Percentiles rank a stretch among this genome's conserved stretches.
phyloP scores from a whole-genome alignment of 192 early-diverging fungal species.

The Gaertneriomyces semiglobifer region DNA sequence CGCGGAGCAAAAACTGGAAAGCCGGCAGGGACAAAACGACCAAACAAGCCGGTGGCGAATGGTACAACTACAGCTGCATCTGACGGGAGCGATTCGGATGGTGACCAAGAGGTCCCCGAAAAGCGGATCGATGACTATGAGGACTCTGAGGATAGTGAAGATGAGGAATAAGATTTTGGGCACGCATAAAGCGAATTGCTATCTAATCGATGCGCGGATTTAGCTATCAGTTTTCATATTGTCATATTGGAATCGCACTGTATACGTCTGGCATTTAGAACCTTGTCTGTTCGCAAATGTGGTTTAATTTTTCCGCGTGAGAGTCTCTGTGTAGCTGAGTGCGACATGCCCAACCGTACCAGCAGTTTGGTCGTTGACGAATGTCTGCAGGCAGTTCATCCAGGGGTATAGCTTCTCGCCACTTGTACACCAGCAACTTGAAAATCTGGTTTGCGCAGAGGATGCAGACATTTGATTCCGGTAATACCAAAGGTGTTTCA shows the following conservation, averaged over 20 bases:
- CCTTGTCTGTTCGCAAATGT: conserved; percentile 24
- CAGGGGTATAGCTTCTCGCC: conserved; percentile 22
- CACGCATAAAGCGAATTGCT: too few species aligned
- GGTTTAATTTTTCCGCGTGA: conserved; percentile 35
- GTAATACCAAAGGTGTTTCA: too few species aligned
- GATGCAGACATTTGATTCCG: conserved; percentile 6
- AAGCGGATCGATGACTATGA: conserved; percentile 10
- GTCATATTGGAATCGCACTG: too few species aligned
- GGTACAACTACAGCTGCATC: neutral
- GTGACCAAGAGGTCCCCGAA: neutral
- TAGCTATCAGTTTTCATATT: too few species aligned
- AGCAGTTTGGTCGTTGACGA: conserved; percentile 24
- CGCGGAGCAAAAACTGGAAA: conserved; percentile 5
- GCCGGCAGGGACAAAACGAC: conserved; percentile 17
- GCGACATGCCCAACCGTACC: conserved; percentile 36
- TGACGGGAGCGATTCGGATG: neutral
- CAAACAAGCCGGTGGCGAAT: neutral
- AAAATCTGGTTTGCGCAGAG: conserved; percentile 26
- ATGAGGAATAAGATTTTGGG: conserved; percentile 19
- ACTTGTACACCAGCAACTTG: conserved; percentile 26
- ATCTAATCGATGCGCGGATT: too few species aligned
- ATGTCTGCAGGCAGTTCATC: conserved; percentile 6
- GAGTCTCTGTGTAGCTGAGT: conserved; percentile 28
- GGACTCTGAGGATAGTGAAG: conserved; percentile 25
- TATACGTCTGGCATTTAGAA: too few species aligned